Conservation (phyloP, 1,284 basidiomycete species). For the Prillingera fragicola region DNA sequence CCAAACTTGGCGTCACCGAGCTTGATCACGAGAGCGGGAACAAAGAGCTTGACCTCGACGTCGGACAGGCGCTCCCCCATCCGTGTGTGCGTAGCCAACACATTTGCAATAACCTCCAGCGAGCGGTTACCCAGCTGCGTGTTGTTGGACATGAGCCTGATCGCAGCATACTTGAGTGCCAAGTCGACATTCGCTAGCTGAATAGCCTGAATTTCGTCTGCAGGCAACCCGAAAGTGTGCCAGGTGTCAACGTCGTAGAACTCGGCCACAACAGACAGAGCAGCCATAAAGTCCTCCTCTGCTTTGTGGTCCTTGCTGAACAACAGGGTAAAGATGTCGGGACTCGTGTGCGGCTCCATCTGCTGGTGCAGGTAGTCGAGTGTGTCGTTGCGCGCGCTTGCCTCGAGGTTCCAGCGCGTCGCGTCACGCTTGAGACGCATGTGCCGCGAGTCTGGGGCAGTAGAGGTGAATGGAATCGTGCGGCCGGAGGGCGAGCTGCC, state of each 20-base stretch:
- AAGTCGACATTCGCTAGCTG: conserved; percentile 87
- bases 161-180: conserved; percentile 86
- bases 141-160: conserved; percentile 87
- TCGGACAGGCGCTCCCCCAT: conserved; percentile 79
- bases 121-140: conserved; percentile 85
- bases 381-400: conserved; percentile 65
- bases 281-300: conserved; percentile 84
- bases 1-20: conserved; percentile 54
- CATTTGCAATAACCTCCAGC: conserved; percentile 76
- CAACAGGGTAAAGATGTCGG: conserved; percentile 68
- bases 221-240: conserved; percentile 54
- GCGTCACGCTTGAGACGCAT: conserved; percentile 71
- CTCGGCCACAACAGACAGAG: conserved; percentile 66
- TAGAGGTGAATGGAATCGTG: conserved; percentile 59
- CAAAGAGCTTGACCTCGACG: conserved; percentile 77
- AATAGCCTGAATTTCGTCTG: conserved; percentile 60
- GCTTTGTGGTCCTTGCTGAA: conserved; percentile 97
- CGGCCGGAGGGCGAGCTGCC: conserved; percentile 7
- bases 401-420: conserved; percentile 72
- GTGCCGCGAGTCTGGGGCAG: conserved; percentile 67
- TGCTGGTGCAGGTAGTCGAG: conserved; percentile 81
- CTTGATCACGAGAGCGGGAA: conserved; percentile 86
- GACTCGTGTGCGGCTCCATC: conserved; percentile 78
- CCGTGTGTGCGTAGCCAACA: conserved; percentile 66
- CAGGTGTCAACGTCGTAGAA: conserved; percentile 65